Conservation (phyloP, 108 stramenopile species). For the Cyclotella baltica region DNA sequence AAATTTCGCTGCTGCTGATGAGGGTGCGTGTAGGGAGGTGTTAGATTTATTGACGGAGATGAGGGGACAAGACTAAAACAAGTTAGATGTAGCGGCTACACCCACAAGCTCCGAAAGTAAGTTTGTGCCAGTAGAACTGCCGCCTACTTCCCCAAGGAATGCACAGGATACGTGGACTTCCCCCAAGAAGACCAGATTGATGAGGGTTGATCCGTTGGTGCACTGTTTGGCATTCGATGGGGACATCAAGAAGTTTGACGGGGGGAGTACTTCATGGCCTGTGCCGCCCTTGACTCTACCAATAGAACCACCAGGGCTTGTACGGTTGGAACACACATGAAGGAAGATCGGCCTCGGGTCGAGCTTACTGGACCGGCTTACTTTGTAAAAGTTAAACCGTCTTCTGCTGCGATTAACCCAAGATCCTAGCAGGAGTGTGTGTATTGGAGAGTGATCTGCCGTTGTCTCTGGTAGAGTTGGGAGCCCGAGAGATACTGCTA, state of each 20-base stretch:
- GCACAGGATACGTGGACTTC: neutral
- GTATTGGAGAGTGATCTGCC: neutral
- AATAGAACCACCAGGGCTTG: neutral
- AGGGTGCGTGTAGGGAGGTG: neutral
- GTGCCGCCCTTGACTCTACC: neutral
- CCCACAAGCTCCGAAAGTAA: neutral
- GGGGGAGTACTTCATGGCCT: neutral
- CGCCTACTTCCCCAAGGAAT: neutral
- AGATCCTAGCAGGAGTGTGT: neutral
- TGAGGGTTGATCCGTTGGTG: neutral
- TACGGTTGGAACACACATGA: neutral
- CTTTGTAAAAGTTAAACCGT: neutral
- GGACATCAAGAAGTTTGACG: neutral
- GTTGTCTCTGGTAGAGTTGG: neutral
- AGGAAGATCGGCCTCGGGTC: neutral
- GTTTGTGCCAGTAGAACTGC: neutral
- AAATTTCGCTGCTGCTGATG: neutral
- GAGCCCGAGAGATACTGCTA: too few relatives aligned
- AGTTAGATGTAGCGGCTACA: neutral
- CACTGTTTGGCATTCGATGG: neutral
- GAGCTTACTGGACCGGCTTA: neutral
- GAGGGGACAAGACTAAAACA: neutral
- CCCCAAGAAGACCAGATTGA: neutral
- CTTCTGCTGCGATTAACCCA: neutral
- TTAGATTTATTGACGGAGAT: neutral